Conservation (phyloP, 1,139 yeast genomes). For the Arxiozyma bovina region DNA sequence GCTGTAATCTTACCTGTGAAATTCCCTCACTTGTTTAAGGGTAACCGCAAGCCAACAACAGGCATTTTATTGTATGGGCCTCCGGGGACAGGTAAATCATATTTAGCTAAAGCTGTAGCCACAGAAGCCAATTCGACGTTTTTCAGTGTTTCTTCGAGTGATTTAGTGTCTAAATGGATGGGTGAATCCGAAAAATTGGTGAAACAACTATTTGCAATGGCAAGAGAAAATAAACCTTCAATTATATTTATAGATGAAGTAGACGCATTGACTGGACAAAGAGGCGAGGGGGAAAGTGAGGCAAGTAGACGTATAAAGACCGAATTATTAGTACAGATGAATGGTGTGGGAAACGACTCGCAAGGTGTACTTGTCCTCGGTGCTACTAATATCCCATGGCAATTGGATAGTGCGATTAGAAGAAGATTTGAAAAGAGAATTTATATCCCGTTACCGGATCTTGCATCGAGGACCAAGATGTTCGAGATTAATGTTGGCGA, state of each 20-base stretch:
- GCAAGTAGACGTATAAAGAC: conserved; percentile 95
- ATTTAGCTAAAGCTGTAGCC: conserved; percentile 94
- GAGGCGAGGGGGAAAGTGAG: conserved; percentile 98
- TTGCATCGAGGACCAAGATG: conserved; percentile 84
- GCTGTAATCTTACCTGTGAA: conserved; percentile 93
- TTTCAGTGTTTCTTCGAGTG: conserved; percentile 90
- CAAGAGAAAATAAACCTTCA: conserved; percentile 89
- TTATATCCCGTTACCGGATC: conserved; percentile 89
- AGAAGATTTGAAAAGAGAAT: conserved; percentile 94
- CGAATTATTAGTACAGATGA: conserved; percentile 94
- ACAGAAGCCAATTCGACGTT: conserved; percentile 96
- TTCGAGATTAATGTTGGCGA: conserved; percentile 88
- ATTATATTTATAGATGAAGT: conserved; percentile 96
- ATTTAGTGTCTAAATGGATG: conserved; percentile 97
- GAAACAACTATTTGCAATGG: conserved; percentile 89
- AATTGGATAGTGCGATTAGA: conserved; percentile 92
- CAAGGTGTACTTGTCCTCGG: conserved; percentile 90
- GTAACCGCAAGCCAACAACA: conserved; percentile 85
- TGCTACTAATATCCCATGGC: conserved; percentile 99
- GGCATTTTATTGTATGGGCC: conserved; percentile 95
- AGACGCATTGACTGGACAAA: conserved; percentile 94
- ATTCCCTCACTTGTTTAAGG: conserved; percentile 90
- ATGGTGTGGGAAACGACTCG: conserved; percentile 95
- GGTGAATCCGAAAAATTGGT: conserved; percentile 96
- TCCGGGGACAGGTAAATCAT: conserved; percentile 98